These are phyloP conservation scores for Closterium sp. DNA, from an alignment of 139 green algal species.

Conservation along the genomic window DNA sequence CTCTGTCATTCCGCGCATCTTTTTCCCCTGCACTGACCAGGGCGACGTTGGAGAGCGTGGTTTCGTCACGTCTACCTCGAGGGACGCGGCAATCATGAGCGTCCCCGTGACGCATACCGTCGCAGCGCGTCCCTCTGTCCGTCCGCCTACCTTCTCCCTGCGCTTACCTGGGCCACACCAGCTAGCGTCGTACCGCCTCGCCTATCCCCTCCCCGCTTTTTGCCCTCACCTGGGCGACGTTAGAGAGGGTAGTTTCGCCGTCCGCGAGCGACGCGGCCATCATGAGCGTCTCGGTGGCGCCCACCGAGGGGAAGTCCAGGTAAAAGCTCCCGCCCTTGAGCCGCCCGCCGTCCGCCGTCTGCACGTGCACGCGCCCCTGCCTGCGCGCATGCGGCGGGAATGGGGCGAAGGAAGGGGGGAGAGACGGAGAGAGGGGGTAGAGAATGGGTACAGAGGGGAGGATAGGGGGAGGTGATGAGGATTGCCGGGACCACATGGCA, in stretches of 20 bases:
- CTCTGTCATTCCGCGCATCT: not conserved
- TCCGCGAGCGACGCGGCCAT: conserved; percentile 59
- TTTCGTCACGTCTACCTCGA: conserved; percentile 44
- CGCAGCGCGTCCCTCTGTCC: conserved; percentile 51
- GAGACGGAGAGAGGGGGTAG: too few relatives aligned
- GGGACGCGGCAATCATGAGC: conserved; percentile 58
- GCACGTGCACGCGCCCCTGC: conserved; percentile 49
- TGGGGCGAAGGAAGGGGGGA: too few relatives aligned
- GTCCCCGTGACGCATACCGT: conserved; percentile 50
- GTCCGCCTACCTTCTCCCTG: conserved; percentile 58
- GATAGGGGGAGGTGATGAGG: too few relatives aligned
- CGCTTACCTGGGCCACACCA: conserved; percentile 61
- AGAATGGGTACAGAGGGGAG: too few relatives aligned
- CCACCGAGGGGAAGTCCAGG: conserved; percentile 60
- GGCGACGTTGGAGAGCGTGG: conserved; percentile 54
- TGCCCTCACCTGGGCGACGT: conserved; percentile 48
- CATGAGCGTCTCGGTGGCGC: conserved; percentile 64
- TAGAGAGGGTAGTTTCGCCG: conserved; percentile 54
- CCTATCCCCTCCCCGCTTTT: conserved; percentile 13
- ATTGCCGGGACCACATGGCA: too few relatives aligned
- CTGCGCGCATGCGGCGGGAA: conserved; percentile 9
- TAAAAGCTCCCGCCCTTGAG: conserved; percentile 54
- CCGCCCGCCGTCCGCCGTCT: conserved; percentile 19
- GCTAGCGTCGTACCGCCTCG: conserved; percentile 43
- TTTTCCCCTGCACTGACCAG: not conserved